Percentiles rank a stretch among this genome's conserved stretches.
Evolutionary conservation across 305 asterid genomes (phyloP).

Genomic region (Fraxinus paxiana): DNA sequence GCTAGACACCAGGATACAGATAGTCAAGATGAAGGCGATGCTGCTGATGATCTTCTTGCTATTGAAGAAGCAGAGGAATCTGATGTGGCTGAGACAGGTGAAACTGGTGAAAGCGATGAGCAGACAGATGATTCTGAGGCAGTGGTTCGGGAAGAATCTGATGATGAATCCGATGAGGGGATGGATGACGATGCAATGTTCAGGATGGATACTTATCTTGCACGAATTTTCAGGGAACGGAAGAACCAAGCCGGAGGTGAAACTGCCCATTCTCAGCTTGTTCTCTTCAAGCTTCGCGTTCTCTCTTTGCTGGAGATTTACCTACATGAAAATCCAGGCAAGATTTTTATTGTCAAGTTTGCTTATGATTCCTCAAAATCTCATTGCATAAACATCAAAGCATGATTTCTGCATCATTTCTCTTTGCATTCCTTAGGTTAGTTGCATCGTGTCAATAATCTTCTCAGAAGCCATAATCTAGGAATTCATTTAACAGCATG

Average conservation of each 20-base stretch:
- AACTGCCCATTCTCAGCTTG: constrained; percentile 96
- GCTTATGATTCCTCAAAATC: neutral
- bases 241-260: constrained; percentile 86
- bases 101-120: constrained; percentile 70
- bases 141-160: constrained; percentile 62
- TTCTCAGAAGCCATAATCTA: neutral
- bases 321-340: constrained; percentile 90
- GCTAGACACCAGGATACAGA: constrained; percentile 69
- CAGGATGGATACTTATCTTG: constrained; percentile 71
- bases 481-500: neutral
- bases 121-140: constrained; percentile 78
- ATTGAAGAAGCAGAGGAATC: constrained; percentile 86
- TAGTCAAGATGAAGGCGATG: constrained; percentile 57
- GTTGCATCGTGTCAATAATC: neutral
- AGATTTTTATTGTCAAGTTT: constrained; percentile 25
- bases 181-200: constrained; percentile 98
- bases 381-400: neutral
- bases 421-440: neutral
- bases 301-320: constrained; percentile 91
- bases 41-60: constrained; percentile 66
- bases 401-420: neutral
- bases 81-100: constrained; percentile 81
- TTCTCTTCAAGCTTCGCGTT: constrained; percentile 89
- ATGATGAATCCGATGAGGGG: constrained; percentile 86
- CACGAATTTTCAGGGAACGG: constrained; percentile 59